A percentile compares a stretch with the other conserved stretches of the same genome.
Conservation (phyloP, 345 rosid genomes). For the Eucalyptus regnans region DNA sequence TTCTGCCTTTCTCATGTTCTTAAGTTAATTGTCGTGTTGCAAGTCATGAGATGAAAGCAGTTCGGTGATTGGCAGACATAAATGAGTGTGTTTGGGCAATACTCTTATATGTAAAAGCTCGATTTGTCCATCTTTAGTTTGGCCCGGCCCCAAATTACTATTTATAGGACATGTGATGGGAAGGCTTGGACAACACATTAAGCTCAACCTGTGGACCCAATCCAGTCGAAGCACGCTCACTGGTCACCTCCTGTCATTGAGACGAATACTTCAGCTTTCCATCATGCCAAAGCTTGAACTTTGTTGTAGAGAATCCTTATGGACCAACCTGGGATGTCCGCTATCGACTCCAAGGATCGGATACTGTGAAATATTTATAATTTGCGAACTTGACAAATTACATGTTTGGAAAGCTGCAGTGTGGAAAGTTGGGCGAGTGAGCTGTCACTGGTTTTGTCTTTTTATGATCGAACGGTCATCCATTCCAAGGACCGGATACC, state of each 20-base stretch:
- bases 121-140: background rate
- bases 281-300: background rate
- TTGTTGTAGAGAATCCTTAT: background rate
- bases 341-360: background rate
- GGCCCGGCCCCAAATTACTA: background rate
- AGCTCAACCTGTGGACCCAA: background rate
- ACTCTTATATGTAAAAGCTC: background rate
- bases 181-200: background rate
- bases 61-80: fast-evolving
- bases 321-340: background rate
- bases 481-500: background rate
- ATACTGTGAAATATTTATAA: background rate
- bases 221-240: background rate
- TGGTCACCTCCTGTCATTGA: background rate
- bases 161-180: background rate
- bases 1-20: background rate
- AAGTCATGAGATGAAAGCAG: background rate
- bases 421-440: background rate
- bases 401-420: background rate
- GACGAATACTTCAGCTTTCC: background rate
- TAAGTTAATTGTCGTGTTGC: background rate
- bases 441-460: background rate
- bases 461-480: background rate
- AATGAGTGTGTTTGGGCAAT: background rate
- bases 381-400: background rate